Evolutionary conservation across 2,329 filamentous ascomycete genomes (phyloP).

Genomic region (Thielaviopsis musarum): DNA sequence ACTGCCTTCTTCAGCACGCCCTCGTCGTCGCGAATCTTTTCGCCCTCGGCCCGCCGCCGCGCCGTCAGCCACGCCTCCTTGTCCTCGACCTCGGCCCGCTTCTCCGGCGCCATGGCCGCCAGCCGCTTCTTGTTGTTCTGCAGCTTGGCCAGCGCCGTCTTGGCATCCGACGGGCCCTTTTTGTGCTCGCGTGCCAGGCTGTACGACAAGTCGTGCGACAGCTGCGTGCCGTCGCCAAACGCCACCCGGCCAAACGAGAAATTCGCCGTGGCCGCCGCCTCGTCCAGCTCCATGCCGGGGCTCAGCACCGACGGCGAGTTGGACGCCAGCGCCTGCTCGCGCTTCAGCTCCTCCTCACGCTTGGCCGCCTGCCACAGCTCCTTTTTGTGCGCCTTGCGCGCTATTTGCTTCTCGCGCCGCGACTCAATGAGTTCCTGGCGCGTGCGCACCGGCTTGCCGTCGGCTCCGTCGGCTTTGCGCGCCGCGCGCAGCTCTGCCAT

Average conservation of each 20-base stretch:
- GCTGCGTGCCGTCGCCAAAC: slow-evolving; percentile 68
- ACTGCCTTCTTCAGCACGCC: slow-evolving; percentile 80
- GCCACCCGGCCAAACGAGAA: slow-evolving; percentile 86
- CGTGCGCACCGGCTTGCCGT: slow-evolving; percentile 68
- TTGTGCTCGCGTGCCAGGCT: slow-evolving; percentile 39
- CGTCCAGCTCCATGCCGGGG: slow-evolving; percentile 33
- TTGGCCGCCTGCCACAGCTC: slow-evolving; percentile 62
- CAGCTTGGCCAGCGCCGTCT: slow-evolving; percentile 68
- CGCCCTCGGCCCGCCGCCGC: slow-evolving; percentile 73
- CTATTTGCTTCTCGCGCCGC: slow-evolving; percentile 70
- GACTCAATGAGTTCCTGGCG: slow-evolving; percentile 86
- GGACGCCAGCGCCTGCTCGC: slow-evolving; percentile 45
- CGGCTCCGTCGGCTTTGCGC: slow-evolving; percentile 70
- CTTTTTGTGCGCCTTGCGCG: slow-evolving; percentile 78
- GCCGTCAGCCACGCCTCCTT: slow-evolving; percentile 92
- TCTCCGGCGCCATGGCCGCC: slow-evolving; percentile 55
- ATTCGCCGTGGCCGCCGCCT: slow-evolving; percentile 25
- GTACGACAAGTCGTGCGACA: slow-evolving; percentile 56
- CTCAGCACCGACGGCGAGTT: slow-evolving; percentile 45
- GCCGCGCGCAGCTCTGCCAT: slow-evolving; percentile 73
- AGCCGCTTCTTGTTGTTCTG: slow-evolving; percentile 77
- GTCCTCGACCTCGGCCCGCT: slow-evolving; percentile 73
- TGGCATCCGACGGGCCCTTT: slow-evolving; percentile 70
- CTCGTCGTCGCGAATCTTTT: slow-evolving; percentile 76
- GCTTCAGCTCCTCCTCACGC: slow-evolving; percentile 56